Evolutionary conservation across 768 basidiomycete genomes (phyloP), one percentile per base, ranked within the genome.

Genomic region (Coprinopsis marcescibilis): DNA sequence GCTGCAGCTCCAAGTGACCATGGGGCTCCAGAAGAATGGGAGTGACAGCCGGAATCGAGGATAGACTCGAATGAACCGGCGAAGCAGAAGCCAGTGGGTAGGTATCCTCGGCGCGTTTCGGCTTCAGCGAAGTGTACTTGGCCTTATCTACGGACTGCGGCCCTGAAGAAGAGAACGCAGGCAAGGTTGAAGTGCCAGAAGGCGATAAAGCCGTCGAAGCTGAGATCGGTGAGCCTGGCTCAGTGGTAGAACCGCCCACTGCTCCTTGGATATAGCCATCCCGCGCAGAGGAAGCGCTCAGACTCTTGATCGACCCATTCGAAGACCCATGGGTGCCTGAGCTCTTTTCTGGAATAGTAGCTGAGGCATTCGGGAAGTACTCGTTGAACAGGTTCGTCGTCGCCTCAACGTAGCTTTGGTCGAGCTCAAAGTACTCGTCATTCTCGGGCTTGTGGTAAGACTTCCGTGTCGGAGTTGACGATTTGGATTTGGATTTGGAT

Each of bases 291-390:
- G 24, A 27, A 43, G 12, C n/a, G 13, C 41, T 43, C 41, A 27
- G 30, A 43, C 26, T 27, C 4, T 10, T 11, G 14, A 27, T 43
- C 6, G 41, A 6, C 11, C 14, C 41, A 19, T 7, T 15, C 21
- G 17, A 4, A 30, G 17, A 17, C 23, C 4, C 8, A 4, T 20
- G 20, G 39, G 41, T 43, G 41, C 41, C 41, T 43, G 41, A 43
- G 19, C 26, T 4, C n/a, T 12, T 8, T 43, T 48, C 47, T 27
- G 19, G 47, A 24, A 42, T 3, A 3, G 33, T 19, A 15, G 19
- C 30, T n/a, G n/a, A n/a, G 14, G 47, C 32, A 23, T 48, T 48
- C 39, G 38, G 38, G 40, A 48, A 41, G 24, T 41, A n/a, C 35
- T 48, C 47, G 29, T 48, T 42, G 32, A 41, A 41, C 2, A 41